Base-by-base conservation (phyloP, 352 stramenopile species). In the Globisporangium echinulatum region DNA sequence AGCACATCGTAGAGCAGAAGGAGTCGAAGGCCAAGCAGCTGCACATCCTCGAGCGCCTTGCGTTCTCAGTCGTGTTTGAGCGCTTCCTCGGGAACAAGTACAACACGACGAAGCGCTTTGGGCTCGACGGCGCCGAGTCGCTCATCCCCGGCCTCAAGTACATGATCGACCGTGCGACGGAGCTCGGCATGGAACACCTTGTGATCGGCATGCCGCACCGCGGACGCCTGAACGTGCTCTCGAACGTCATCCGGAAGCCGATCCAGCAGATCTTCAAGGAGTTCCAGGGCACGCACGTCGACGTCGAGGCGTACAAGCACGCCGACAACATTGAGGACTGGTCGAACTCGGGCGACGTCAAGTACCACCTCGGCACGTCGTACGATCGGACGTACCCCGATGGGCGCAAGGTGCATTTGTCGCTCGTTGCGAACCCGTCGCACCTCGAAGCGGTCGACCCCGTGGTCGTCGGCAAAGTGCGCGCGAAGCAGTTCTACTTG, bases 31-130 rank as follows among this genome's bases (percentile, higher is more conserved):
- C 97, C 56, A 98, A 98, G 70, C 96, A 98, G 72, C 70, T 97
- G 58, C 94, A 99, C 74, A 98, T 99, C 68, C 91, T 97, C 52
- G 96, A 99, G 68, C 87, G 96, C n/a, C 70, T 99, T 14, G 95
- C 93, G 54, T 99, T 97, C 74, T 97, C 96, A 9, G 96, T 99
- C 62, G 96, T 96, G n/a, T 99, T 99, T 78, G 97, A 99, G 75
- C 96, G 83, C 58, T 99, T 99, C 73, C 71, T 99, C 33, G 91
- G 87, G 47, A 95, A 98, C 67, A 99, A 99, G 76, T 99, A 98
- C 82, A 99, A 99, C 79, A 99, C 96, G 25, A 97, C 94, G 48
- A 99, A 99, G 72, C 85, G 96, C 50, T 99, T 99, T 72, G 96
- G 96, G 52, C 77, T 99, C 19, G 97, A 99, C 72, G 97, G 97